A percentile compares a stretch with the other conserved stretches of the same genome.
Evolutionary conservation across 345 rosid genomes (phyloP).

Genomic region (Corymbia maculata): DNA sequence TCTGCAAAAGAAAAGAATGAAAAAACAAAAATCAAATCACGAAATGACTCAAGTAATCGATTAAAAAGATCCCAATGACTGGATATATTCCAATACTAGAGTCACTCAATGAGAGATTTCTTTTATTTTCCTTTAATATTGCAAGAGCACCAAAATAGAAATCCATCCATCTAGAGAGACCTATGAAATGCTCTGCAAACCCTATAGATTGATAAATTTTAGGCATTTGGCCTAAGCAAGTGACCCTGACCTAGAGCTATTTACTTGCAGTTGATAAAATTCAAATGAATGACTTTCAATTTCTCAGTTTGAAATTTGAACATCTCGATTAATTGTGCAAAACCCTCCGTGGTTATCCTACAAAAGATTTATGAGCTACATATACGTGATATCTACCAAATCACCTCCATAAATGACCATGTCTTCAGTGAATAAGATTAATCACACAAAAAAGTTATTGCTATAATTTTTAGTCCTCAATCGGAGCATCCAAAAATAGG

Average conservation of each 20-base stretch:
- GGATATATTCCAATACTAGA: background rate
- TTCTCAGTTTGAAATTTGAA: background rate
- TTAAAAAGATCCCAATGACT: background rate
- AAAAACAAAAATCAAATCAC: background rate
- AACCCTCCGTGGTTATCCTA: background rate
- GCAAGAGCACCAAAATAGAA: background rate
- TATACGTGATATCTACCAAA: background rate
- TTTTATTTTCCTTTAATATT: background rate
- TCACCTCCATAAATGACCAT: background rate
- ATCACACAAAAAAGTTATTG: background rate
- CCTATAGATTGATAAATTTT: too few relatives aligned
- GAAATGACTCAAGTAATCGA: background rate
- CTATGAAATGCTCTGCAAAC: background rate
- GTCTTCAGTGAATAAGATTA: background rate
- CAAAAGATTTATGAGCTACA: background rate
- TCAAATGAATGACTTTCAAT: too few relatives aligned
- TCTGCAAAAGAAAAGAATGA: constrained; percentile 6
- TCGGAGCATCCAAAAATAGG: background rate
- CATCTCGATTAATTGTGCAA: background rate
- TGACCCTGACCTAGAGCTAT: background rate
- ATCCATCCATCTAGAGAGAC: background rate
- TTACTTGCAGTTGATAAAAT: background rate
- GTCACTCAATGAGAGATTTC: background rate
- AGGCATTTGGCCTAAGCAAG: too few relatives aligned
- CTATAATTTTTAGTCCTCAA: background rate